phyloP scores from a whole-genome alignment of 495 filamentous ascomycete genomes.

The Daldinia bambusicola region DNA sequence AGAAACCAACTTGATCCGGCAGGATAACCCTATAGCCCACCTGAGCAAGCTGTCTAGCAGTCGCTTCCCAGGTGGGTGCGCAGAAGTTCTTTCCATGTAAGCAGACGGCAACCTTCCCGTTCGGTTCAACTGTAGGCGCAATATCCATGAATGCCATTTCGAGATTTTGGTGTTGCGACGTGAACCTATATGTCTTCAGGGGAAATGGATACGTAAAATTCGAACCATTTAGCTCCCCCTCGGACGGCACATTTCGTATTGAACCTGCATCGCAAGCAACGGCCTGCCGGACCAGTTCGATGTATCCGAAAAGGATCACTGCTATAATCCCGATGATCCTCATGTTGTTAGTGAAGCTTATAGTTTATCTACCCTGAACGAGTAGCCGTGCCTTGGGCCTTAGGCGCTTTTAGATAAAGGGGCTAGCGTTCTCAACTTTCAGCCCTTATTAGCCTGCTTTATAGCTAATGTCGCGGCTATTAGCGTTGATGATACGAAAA shows the following conservation, averaged over 20 bases:
- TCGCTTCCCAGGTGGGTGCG: constrained; percentile 54
- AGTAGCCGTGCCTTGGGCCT: background rate
- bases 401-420: background rate
- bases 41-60: constrained; percentile 45
- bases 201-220: constrained; percentile 59
- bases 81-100: constrained; percentile 63
- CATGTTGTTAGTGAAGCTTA: constrained; percentile 16
- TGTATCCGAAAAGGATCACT: constrained; percentile 23
- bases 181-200: constrained; percentile 53
- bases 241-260: constrained; percentile 45
- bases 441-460: background rate
- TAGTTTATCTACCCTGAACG: background rate
- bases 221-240: constrained; percentile 52
- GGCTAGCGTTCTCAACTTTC: background rate
- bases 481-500: background rate
- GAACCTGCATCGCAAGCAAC: constrained; percentile 30
- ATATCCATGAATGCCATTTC: constrained; percentile 63
- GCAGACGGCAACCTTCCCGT: constrained; percentile 50
- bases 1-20: constrained; percentile 60
- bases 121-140: constrained; percentile 38
- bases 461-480: background rate
- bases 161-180: constrained; percentile 49
- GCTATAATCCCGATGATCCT: constrained; percentile 20
- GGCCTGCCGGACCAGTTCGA: constrained; percentile 12
- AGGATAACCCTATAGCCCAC: constrained; percentile 58